Evolutionary conservation across 495 filamentous ascomycete species (phyloP).

Genomic region (Penicillium bovifimosum): DNA sequence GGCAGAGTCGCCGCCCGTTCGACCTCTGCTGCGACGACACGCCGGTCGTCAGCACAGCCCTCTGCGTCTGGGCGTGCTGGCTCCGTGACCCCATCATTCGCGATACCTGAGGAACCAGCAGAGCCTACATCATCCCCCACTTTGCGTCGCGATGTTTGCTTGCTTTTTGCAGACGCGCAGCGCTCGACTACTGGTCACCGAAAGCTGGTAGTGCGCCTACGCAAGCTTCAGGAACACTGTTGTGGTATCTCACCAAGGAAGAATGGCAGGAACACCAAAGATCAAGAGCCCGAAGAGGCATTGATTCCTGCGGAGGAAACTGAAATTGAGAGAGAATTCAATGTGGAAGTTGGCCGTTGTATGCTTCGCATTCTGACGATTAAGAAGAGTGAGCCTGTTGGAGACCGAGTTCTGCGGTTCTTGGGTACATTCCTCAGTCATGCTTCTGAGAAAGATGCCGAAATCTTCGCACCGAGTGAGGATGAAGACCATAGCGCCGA

Average conservation of each 20-base stretch:
- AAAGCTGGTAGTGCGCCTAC: constrained; percentile 77
- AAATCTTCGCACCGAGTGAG: constrained; percentile 37
- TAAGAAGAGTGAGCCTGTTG: constrained; percentile 87
- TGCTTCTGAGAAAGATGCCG: constrained; percentile 69
- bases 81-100: constrained; percentile 54
- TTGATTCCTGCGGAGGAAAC: constrained; percentile 48
- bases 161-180: constrained; percentile 83
- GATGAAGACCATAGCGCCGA: constrained; percentile 53
- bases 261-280: constrained; percentile 39
- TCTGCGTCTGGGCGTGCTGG: constrained; percentile 55
- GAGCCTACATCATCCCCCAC: constrained; percentile 50
- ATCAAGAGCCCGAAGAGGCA: constrained; percentile 31
- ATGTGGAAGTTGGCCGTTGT: constrained; percentile 74
- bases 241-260: constrained; percentile 63
- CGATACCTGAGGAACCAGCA: constrained; percentile 66
- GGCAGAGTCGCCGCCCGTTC: constrained; percentile 54
- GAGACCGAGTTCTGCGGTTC: constrained; percentile 80
- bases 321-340: constrained; percentile 80
- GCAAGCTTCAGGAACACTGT: constrained; percentile 85
- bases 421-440: constrained; percentile 77
- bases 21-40: constrained; percentile 49
- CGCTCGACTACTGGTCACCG: constrained; percentile 80
- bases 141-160: constrained; percentile 69
- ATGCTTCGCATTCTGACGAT: constrained; percentile 75
- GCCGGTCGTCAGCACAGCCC: constrained; percentile 53